Evolutionary conservation across 1,284 basidiomycete genomes (phyloP).

Genomic region (Ganoderma lucidum): DNA sequence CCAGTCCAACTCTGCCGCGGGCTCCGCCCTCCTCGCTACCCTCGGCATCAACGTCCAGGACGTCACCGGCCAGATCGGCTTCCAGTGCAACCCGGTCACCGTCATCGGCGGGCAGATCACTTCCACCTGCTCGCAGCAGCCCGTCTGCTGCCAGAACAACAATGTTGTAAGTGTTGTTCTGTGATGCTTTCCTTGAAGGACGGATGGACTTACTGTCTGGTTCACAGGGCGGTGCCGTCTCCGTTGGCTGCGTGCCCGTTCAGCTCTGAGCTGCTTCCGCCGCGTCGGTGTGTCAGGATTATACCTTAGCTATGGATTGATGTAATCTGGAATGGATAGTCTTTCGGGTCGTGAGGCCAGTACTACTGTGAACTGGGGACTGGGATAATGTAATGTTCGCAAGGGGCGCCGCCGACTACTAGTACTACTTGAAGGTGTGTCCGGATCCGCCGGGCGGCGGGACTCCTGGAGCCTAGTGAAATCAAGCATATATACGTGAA

Average conservation of each 20-base stretch:
- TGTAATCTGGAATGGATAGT: slow-evolving; percentile 14
- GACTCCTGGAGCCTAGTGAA: too few species aligned
- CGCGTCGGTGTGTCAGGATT: not conserved
- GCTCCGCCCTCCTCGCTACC: slow-evolving; percentile 17
- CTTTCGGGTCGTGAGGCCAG: slow-evolving; percentile 6
- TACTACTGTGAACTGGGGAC: too few species aligned
- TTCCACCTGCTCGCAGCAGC: slow-evolving; percentile 21
- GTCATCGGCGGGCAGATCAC: slow-evolving; percentile 28
- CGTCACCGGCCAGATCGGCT: slow-evolving; percentile 22
- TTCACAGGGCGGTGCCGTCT: slow-evolving; percentile 30
- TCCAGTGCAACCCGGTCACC: slow-evolving; percentile 30
- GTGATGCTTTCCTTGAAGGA: not conserved
- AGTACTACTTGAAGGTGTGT: too few species aligned
- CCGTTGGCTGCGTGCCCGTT: slow-evolving; percentile 34
- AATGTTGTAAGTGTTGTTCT: slow-evolving; percentile 25
- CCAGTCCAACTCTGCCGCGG: slow-evolving; percentile 23
- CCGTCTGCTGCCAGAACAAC: slow-evolving; percentile 38
- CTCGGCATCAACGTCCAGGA: slow-evolving; percentile 29
- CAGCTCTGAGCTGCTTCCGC: slow-evolving; percentile 20
- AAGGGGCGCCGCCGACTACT: too few species aligned
- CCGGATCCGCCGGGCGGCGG: too few species aligned
- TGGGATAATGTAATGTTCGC: too few species aligned
- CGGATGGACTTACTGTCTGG: not conserved
- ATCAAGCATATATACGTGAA: too few species aligned
- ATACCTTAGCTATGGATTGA: slow-evolving; percentile 8